A percentile compares a stretch with the other conserved stretches of the same genome.
Conservation (phyloP, 2,329 filamentous ascomycete genomes). For the Colletotrichum caudatum region DNA sequence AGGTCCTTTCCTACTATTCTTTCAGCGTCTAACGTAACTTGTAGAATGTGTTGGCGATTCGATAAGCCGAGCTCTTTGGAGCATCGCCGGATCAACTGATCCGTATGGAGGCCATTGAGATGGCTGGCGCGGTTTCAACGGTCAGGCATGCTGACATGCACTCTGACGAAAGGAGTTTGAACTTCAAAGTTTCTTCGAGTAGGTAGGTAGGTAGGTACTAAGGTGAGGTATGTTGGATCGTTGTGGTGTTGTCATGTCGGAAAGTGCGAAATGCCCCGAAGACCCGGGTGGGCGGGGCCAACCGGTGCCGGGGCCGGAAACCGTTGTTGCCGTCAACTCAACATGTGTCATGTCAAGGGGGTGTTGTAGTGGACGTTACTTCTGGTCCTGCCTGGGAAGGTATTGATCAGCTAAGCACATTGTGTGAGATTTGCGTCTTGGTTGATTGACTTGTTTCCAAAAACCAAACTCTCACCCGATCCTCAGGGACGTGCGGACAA, state of each 20-base stretch:
- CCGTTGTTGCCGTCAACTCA: neutral
- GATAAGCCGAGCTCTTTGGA: neutral
- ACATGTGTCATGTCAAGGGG: neutral
- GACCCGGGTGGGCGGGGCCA: constrained; percentile 2
- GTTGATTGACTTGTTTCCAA: neutral
- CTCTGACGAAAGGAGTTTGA: neutral
- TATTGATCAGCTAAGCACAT: constrained; percentile 12
- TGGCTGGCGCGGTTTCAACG: neutral
- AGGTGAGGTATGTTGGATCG: neutral
- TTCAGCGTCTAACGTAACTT: too few species aligned
- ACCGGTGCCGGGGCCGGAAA: neutral
- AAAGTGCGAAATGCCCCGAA: constrained; percentile 28
- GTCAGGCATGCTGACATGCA: neutral
- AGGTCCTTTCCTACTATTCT: too few species aligned
- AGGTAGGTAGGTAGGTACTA: neutral
- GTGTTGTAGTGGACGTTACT: neutral
- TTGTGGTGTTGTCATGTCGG: constrained; percentile 4
- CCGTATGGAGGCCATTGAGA: neutral
- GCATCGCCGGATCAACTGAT: neutral
- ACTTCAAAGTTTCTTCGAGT: neutral
- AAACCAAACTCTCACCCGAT: neutral
- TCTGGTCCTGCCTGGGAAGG: neutral
- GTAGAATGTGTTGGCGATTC: neutral
- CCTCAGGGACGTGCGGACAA: neutral
- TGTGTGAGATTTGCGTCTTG: neutral